phyloP scores from a whole-genome alignment of 225 moss, liverwort and hornwort genomes.

The Physcomitrium patens region DNA sequence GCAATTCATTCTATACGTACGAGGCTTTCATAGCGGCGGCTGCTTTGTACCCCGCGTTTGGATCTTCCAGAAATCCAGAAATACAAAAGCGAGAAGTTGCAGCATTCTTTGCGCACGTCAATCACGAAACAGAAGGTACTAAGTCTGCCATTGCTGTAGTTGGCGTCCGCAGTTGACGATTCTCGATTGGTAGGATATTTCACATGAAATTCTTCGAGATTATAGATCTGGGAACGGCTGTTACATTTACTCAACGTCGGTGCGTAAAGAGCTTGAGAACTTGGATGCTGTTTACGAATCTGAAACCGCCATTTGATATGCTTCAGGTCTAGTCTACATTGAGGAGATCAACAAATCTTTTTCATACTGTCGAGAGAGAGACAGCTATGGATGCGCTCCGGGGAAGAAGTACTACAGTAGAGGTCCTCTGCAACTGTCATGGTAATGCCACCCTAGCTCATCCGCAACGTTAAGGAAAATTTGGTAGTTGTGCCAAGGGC shows the following conservation, averaged over 20 bases:
- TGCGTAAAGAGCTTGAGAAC: too few species aligned
- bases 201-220: background rate
- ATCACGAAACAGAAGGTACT: background rate
- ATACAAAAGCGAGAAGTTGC: conserved; percentile 5
- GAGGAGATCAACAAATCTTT: background rate
- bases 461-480: too few species aligned
- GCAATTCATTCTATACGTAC: background rate
- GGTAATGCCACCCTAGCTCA: background rate
- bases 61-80: background rate
- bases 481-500: too few species aligned
- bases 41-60: background rate
- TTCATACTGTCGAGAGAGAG: background rate
- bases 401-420: background rate
- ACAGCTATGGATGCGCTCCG: background rate
- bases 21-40: background rate
- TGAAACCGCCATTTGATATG: background rate
- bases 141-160: background rate
- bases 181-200: background rate
- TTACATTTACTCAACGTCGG: too few species aligned
- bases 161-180: too few species aligned
- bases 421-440: conserved; percentile 19
- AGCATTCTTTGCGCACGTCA: background rate
- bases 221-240: too few species aligned
- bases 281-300: too few species aligned
- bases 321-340: background rate